phyloP scores from a whole-genome alignment of 108 stramenopile genomes.

The Epithemia pelagica region DNA sequence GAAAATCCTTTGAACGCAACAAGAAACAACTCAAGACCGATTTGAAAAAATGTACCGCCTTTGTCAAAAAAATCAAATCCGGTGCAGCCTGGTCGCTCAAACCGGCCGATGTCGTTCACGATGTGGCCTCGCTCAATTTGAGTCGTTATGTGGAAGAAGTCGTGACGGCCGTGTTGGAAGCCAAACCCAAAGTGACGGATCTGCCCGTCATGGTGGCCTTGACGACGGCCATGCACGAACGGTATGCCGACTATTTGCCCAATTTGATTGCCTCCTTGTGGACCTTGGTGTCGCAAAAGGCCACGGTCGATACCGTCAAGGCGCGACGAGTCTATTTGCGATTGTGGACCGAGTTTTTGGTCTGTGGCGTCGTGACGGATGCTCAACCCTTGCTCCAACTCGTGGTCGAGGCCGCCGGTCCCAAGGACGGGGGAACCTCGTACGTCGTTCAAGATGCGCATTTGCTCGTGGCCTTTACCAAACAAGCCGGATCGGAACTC shows the following conservation, averaged over 20 bases:
- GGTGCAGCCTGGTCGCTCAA: slow-evolving; percentile 55
- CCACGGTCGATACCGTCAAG: slow-evolving; percentile 39
- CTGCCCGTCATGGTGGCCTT: slow-evolving; percentile 53
- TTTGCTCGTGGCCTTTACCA: slow-evolving; percentile 71
- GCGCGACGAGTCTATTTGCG: slow-evolving; percentile 56
- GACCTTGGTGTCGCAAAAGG: slow-evolving; percentile 33
- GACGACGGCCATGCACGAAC: slow-evolving; percentile 62
- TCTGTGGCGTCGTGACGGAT: slow-evolving; percentile 56
- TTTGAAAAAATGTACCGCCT: slow-evolving; percentile 93
- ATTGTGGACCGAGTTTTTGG: slow-evolving; percentile 59
- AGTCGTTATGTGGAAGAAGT: slow-evolving; percentile 92
- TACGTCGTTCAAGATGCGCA: slow-evolving; percentile 65
- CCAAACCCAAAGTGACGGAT: slow-evolving; percentile 62
- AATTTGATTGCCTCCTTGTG: slow-evolving; percentile 41
- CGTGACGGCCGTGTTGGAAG: slow-evolving; percentile 76
- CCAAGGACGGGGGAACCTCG: slow-evolving; percentile 29
- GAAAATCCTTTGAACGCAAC: slow-evolving; percentile 50
- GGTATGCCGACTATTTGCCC: slow-evolving; percentile 52
- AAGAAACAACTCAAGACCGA: slow-evolving; percentile 90
- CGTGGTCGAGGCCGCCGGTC: slow-evolving; percentile 62
- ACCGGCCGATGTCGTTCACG: slow-evolving; percentile 54
- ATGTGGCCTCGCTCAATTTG: slow-evolving; percentile 81
- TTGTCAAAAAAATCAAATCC: slow-evolving; percentile 87
- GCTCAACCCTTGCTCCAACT: slow-evolving; percentile 57
- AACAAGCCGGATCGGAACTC: slow-evolving; percentile 67